These are phyloP conservation scores for Pleurotus sapidus DNA, from an alignment of 768 basidiomycete genomes.

Conservation along the genomic window DNA sequence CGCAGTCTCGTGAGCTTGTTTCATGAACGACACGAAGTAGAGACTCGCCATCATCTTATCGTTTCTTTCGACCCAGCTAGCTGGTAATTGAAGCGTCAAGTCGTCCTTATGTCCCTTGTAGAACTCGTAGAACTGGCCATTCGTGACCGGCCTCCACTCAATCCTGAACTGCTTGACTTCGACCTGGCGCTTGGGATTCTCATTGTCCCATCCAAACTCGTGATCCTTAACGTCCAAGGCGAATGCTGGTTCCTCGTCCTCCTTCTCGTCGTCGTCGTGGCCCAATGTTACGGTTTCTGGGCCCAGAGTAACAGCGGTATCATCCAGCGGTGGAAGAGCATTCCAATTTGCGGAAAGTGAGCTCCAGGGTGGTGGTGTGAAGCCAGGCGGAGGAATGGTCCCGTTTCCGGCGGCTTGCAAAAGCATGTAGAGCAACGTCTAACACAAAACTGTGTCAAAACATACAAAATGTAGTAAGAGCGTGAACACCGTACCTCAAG, in stretches of 20 bases:
- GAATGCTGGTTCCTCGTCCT: slow-evolving; percentile 44
- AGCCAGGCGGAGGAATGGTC: slow-evolving; percentile 76
- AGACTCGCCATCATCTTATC: slow-evolving; percentile 46
- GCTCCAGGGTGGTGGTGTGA: slow-evolving; percentile 71
- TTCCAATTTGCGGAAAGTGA: slow-evolving; percentile 49
- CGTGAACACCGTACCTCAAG: slow-evolving; percentile 41
- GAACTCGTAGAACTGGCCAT: slow-evolving; percentile 79
- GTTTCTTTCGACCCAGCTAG: slow-evolving; percentile 66
- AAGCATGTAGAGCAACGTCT: slow-evolving; percentile 93
- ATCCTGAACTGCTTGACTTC: slow-evolving; percentile 70
- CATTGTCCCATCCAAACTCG: slow-evolving; percentile 95
- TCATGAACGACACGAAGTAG: neutral
- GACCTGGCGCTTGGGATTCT: slow-evolving; percentile 67
- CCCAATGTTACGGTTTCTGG: slow-evolving; percentile 65
- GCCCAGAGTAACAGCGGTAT: slow-evolving; percentile 51
- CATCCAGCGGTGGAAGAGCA: slow-evolving; percentile 36
- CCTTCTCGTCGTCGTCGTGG: slow-evolving; percentile 77
- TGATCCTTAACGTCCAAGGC: slow-evolving; percentile 45
- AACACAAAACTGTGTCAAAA: neutral
- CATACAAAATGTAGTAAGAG: neutral
- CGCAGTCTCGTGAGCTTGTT: neutral
- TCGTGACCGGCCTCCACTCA: slow-evolving; percentile 84
- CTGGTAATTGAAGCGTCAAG: slow-evolving; percentile 53
- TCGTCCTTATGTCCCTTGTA: slow-evolving; percentile 36
- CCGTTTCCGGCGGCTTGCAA: slow-evolving; percentile 77